Evolutionary conservation across 2,329 filamentous ascomycete genomes (phyloP), one percentile per base, ranked within the genome.

Genomic region (Sporothrix sp.): DNA sequence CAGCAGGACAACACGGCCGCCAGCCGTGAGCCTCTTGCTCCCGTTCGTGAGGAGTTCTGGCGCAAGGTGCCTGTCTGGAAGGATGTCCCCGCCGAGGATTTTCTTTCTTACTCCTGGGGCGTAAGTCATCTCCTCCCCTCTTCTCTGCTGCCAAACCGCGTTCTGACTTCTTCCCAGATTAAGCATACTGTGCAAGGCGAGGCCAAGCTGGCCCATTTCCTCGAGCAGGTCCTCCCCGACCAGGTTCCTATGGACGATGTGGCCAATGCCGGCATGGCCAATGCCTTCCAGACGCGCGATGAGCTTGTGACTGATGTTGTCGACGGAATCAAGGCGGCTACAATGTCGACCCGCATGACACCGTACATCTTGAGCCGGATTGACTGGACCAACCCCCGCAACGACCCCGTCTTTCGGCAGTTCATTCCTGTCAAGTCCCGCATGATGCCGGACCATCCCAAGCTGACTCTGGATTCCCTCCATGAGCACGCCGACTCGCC

Each of bases 331-430:
- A 68, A 65, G 18, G 59, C 66, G 5, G 74, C 78, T 1, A 73
- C 78, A 2, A 83, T 84, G 80, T 69, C 77, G 0, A 69, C 81
- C 35, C 69, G 78, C 9, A 63, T 82, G 51, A 81, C 76, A 69
- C 80, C 80, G 1, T 78, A 84, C 54, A 68, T 81, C 4, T 62
- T 83, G 27, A 77, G 76, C 54, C 69, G 72, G 2, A 73, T 81
- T 50, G 66, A 84, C 58, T 84, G 80, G 80, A 58, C 61, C 1
- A 69, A 79, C 52, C 76, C 79, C 6, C 66, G 78, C 2, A 69
- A 76, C 42, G 79, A 82, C 52, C 78, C 79, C 1, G 67, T 83
- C 20, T 72, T 78, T 35, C 70, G 71, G 7, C 80, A 84, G 56
- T 84, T 81, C 57, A 65, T 83, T 3, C 78, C 79, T 0, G 63